These are phyloP conservation scores for Rhizopus microsporus DNA, from an alignment of 371 early-diverging fungal genomes.

Conservation along the genomic window DNA sequence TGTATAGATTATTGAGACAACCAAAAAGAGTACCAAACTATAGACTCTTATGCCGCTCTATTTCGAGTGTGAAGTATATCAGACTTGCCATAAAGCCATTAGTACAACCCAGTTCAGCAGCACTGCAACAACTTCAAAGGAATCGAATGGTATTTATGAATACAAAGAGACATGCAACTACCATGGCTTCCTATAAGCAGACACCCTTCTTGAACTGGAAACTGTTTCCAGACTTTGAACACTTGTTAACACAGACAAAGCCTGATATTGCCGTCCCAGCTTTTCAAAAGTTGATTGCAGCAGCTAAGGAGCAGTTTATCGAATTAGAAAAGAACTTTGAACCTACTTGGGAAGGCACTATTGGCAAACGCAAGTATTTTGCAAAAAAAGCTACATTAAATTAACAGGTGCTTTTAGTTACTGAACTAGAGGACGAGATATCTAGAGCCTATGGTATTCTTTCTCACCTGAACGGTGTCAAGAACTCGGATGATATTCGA, in stretches of 20 bases:
- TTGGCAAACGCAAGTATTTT: constrained; percentile 53
- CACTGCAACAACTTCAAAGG: not conserved
- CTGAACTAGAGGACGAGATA: constrained; percentile 58
- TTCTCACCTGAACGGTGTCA: constrained; percentile 63
- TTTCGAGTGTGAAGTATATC: constrained; percentile 2
- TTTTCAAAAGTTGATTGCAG: constrained; percentile 46
- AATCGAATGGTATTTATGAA: constrained; percentile 5
- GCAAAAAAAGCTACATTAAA: not conserved
- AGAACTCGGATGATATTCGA: constrained; percentile 59
- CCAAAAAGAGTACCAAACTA: constrained; percentile 14
- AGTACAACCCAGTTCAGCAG: not conserved
- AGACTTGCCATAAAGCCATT: not conserved
- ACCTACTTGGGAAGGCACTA: constrained; percentile 67
- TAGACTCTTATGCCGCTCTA: constrained; percentile 16
- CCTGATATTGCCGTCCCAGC: constrained; percentile 59
- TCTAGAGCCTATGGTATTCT: constrained; percentile 59
- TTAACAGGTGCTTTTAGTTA: constrained; percentile 28
- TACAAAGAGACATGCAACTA: constrained; percentile 1
- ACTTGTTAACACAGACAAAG: constrained; percentile 34
- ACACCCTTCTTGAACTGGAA: constrained; percentile 53
- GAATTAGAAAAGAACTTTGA: constrained; percentile 51
- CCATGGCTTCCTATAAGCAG: constrained; percentile 13
- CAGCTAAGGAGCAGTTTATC: constrained; percentile 48
- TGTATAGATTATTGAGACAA: constrained; percentile 20
- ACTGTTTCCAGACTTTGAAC: constrained; percentile 59